Percentiles rank a stretch among this genome's conserved stretches.
Conservation (phyloP, 1,284 basidiomycete species). For the Naganishia albida region DNA sequence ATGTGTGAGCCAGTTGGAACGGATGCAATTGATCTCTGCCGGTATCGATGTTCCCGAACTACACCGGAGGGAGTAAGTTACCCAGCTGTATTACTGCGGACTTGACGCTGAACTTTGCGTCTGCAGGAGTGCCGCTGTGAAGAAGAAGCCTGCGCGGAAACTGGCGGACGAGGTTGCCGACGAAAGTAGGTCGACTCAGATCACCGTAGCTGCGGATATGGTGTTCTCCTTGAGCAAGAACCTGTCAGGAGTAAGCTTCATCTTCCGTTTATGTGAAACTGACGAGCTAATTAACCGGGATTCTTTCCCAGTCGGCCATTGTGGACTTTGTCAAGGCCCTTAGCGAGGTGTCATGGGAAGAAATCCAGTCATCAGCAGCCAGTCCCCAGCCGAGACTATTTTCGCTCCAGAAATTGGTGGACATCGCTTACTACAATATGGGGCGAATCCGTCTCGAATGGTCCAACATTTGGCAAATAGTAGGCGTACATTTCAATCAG, state of each 20-base stretch:
- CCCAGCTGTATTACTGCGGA: slow-evolving; percentile 6
- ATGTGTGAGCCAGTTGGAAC: slow-evolving; percentile 94
- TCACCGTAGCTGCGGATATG: slow-evolving; percentile 98
- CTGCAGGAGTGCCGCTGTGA: slow-evolving; percentile 18
- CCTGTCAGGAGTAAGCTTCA: slow-evolving; percentile 76
- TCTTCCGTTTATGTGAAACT: slow-evolving; percentile 5
- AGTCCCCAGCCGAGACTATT: slow-evolving; percentile 93
- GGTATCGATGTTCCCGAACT: slow-evolving; percentile 80
- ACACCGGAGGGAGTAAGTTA: slow-evolving; percentile 71
- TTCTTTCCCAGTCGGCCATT: slow-evolving; percentile 76
- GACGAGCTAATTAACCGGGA: slow-evolving; percentile 13
- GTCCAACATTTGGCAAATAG: slow-evolving; percentile 96
- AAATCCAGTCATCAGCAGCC: slow-evolving; percentile 94
- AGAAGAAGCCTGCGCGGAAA: slow-evolving; percentile 34
- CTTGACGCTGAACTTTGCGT: neutral
- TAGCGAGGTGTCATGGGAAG: slow-evolving; percentile 98
- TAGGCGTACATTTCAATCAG: slow-evolving; percentile 99
- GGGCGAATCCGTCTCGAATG: slow-evolving; percentile 96
- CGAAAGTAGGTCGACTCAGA: slow-evolving; percentile 94
- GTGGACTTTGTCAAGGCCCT: slow-evolving; percentile 97
- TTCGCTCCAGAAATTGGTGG: slow-evolving; percentile 96
- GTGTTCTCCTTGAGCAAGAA: slow-evolving; percentile 96
- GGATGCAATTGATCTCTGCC: slow-evolving; percentile 92
- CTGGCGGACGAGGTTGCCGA: slow-evolving; percentile 93
- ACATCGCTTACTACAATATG: slow-evolving; percentile 99